These are phyloP conservation scores for Botrytis squamosa DNA, from an alignment of 2,329 filamentous ascomycete species.

Conservation along the genomic window DNA sequence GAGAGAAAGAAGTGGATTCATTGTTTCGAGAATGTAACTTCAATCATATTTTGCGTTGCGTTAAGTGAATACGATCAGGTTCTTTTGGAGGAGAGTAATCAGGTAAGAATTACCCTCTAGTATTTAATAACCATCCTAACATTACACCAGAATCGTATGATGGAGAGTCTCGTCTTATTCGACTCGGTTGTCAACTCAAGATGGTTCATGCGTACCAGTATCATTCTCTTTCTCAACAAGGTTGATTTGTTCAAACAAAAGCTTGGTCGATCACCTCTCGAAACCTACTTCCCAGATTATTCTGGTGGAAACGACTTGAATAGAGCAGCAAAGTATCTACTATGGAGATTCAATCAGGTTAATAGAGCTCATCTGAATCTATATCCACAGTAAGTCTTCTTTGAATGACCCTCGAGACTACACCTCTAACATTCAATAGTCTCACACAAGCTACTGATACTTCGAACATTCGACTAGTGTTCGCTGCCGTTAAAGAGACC, in stretches of 20 bases:
- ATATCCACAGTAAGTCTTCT: conserved; percentile 82
- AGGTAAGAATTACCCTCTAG: conserved; percentile 56
- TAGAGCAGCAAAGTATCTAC: conserved; percentile 92
- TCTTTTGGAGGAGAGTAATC: conserved; percentile 91
- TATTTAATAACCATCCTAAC: conserved; percentile 24
- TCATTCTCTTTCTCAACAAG: conserved; percentile 98
- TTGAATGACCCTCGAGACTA: not conserved
- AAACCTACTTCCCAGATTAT: conserved; percentile 97
- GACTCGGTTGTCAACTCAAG: conserved; percentile 98
- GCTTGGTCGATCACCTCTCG: conserved; percentile 80
- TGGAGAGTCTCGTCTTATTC: conserved; percentile 94
- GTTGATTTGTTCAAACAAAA: conserved; percentile 98
- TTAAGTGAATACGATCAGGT: conserved; percentile 98
- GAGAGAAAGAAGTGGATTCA: conserved; percentile 99
- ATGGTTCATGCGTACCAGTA: conserved; percentile 99
- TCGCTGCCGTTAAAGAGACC: conserved; percentile 97
- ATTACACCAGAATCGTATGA: conserved; percentile 84
- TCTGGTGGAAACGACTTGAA: conserved; percentile 97
- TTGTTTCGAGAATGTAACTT: conserved; percentile 99
- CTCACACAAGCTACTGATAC: conserved; percentile 98
- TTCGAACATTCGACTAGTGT: conserved; percentile 95
- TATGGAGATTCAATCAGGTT: conserved; percentile 99
- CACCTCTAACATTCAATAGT: conserved; percentile 49
- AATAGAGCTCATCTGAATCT: conserved; percentile 94
- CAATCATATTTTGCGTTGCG: conserved; percentile 98